These are phyloP conservation scores for Beauveria varroae DNA, from an alignment of 2,329 filamentous ascomycete species.

Conservation along the genomic window DNA sequence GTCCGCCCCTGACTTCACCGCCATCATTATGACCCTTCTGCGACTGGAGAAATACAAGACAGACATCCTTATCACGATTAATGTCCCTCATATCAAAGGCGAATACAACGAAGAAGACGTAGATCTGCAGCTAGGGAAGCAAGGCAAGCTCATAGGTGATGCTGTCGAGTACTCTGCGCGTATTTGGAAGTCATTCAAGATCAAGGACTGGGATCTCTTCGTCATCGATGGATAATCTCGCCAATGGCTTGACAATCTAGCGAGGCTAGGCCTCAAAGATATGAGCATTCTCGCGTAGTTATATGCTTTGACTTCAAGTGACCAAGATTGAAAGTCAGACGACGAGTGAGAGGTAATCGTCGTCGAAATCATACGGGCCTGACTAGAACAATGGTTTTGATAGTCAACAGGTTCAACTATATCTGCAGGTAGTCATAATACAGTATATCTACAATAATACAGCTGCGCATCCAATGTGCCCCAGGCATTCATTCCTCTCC, in stretches of 20 bases:
- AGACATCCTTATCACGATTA: constrained; percentile 79
- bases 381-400: constrained; percentile 5
- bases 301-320: not conserved
- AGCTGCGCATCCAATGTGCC: not conserved
- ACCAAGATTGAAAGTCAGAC: not conserved
- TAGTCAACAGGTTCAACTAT: not conserved
- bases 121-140: constrained; percentile 56
- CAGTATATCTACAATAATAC: not conserved
- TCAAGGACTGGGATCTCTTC: constrained; percentile 78
- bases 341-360: not conserved
- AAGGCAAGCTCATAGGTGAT: constrained; percentile 60
- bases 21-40: constrained; percentile 69
- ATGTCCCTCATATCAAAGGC: constrained; percentile 74
- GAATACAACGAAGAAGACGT: constrained; percentile 68
- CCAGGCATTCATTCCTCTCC: constrained; percentile 8
- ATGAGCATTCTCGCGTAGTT: not conserved
- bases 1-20: constrained; percentile 56
- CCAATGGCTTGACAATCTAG: not conserved
- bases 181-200: constrained; percentile 66
- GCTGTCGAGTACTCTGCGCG: constrained; percentile 58
- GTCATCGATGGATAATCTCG: constrained; percentile 16
- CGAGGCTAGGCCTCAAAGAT: not conserved
- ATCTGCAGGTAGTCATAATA: not conserved
- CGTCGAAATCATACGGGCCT: not conserved
- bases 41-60: constrained; percentile 67